Conservation (phyloP, 2,329 filamentous ascomycete species). For the Diatrype stigma region DNA sequence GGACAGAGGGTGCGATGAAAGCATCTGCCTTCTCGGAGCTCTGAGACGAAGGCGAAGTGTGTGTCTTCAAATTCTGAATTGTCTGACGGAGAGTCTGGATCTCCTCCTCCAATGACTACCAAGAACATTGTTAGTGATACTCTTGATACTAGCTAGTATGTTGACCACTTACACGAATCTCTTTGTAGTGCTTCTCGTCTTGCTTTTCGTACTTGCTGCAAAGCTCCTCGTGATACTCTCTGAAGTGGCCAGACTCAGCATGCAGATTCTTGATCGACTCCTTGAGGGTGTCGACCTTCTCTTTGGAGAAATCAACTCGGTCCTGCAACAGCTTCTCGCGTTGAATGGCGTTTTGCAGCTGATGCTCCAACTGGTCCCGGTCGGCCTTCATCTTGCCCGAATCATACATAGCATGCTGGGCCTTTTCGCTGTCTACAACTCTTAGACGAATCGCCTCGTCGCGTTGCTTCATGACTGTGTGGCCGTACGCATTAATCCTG, state of each 20-base stretch:
- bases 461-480: constrained; percentile 11
- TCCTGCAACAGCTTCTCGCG: constrained; percentile 13
- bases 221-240: constrained; percentile 15
- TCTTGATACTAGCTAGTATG: neutral
- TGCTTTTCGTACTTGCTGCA: constrained; percentile 12
- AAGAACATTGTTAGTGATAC: constrained; percentile 3
- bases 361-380: constrained; percentile 2
- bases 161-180: constrained; percentile 18
- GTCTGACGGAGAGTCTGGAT: constrained; percentile 11
- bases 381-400: constrained; percentile 4
- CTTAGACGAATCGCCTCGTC: constrained; percentile 8
- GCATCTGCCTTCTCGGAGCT: no score
- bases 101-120: constrained; percentile 19
- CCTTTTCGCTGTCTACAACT: constrained; percentile 8
- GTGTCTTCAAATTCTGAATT: constrained; percentile 9
- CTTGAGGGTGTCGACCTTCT: constrained; percentile 1
- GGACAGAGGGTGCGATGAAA: neutral
- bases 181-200: constrained; percentile 18
- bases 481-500: constrained; percentile 7
- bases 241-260: constrained; percentile 9
- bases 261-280: constrained; percentile 7
- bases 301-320: constrained; percentile 10
- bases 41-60: no score
- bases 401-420: constrained; percentile 4
- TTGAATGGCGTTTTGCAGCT: constrained; percentile 4